Percentiles rank a stretch among this genome's conserved stretches.
Conservation (phyloP, 192 early-diverging fungal genomes). For the Linnemannia hyalina region DNA sequence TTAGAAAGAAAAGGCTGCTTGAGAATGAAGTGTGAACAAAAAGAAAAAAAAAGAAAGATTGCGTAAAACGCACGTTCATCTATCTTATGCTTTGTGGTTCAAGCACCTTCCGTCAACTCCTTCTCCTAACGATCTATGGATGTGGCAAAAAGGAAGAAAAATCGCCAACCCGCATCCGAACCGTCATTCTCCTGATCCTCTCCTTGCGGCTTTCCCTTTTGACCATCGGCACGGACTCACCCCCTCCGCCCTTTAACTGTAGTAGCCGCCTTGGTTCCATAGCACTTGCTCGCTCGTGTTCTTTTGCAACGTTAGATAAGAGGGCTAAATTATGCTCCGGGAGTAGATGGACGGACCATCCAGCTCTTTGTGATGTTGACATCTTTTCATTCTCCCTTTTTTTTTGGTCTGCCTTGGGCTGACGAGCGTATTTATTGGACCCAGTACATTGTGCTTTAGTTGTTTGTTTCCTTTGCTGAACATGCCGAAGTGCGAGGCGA, state of each 20-base stretch:
- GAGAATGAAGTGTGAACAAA: not conserved
- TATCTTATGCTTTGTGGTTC: not conserved
- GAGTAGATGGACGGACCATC: not conserved
- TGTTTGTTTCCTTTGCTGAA: not conserved
- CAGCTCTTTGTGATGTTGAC: not conserved
- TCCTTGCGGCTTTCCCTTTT: slow-evolving; percentile 6
- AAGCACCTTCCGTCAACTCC: not conserved
- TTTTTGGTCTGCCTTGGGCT: not conserved
- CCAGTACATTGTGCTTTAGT: not conserved
- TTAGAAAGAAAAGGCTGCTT: not conserved
- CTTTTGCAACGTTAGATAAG: not conserved
- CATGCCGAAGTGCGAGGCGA: not conserved
- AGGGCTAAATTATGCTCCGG: not conserved
- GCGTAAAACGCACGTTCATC: not conserved
- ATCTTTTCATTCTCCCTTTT: not conserved
- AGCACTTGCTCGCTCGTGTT: too few relatives aligned
- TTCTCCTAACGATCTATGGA: not conserved
- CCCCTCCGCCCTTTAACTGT: not conserved
- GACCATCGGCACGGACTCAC: not conserved
- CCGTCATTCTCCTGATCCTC: not conserved
- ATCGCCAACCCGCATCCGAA: not conserved
- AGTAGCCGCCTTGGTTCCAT: not conserved
- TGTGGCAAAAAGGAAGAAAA: too few relatives aligned
- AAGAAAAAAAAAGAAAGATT: not conserved
- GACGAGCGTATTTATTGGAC: not conserved